A percentile compares a stretch with the other conserved stretches of the same genome.
Evolutionary conservation across 352 stramenopile genomes (phyloP).

Genomic region (Hyaloperonospora brassicae): DNA sequence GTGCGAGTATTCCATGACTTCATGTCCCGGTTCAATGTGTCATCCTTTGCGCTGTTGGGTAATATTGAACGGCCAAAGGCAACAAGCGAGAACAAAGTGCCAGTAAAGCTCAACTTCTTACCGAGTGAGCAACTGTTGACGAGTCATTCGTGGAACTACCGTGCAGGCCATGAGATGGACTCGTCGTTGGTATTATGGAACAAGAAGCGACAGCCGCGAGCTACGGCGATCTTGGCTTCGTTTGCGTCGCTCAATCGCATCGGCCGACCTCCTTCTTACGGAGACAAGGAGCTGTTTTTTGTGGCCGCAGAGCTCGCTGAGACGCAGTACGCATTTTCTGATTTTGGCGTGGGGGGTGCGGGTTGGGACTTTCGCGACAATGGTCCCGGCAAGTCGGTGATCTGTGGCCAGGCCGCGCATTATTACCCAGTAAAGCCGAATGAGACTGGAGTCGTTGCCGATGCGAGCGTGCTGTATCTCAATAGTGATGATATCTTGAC

Average conservation of each 20-base stretch:
- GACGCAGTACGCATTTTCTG: slow-evolving; percentile 35
- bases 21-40: slow-evolving; percentile 25
- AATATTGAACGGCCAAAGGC: slow-evolving; percentile 20
- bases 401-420: slow-evolving; percentile 48
- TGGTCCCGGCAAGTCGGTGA: slow-evolving; percentile 21
- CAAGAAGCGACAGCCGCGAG: slow-evolving; percentile 33
- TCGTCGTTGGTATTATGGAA: slow-evolving; percentile 44
- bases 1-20: slow-evolving; percentile 3
- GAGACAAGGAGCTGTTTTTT: slow-evolving; percentile 45
- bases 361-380: slow-evolving; percentile 26
- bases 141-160: slow-evolving; percentile 31
- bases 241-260: slow-evolving; percentile 29
- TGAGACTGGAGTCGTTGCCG: slow-evolving; percentile 15
- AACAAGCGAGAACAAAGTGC: slow-evolving; percentile 19
- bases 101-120: slow-evolving; percentile 19
- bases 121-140: slow-evolving; percentile 26
- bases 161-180: slow-evolving; percentile 36
- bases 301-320: slow-evolving; percentile 36
- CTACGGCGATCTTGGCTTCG: slow-evolving; percentile 33
- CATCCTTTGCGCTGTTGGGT: slow-evolving; percentile 16
- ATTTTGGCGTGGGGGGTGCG: slow-evolving; percentile 36
- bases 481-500: slow-evolving; percentile 46
- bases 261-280: slow-evolving; percentile 31
- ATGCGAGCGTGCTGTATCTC: slow-evolving; percentile 36
- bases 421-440: slow-evolving; percentile 29